Base-by-base conservation (phyloP, 192 early-diverging fungal species). In the Funneliformis geosporum region DNA sequence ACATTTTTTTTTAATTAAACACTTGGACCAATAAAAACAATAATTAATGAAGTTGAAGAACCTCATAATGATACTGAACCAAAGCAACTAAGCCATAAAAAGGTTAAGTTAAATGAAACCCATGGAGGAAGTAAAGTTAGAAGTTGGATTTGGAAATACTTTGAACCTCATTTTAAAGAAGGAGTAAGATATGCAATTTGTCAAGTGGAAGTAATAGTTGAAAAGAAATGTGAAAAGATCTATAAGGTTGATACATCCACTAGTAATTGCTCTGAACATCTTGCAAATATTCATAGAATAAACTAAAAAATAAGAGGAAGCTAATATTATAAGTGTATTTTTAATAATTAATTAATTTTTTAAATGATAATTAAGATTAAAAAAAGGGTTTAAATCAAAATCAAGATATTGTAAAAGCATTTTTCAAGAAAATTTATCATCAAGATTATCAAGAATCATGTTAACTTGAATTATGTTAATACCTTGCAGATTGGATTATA, bases 71-170 rank as follows among this genome's bases (percentile, higher is more conserved):
- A 47, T 47, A 47, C 9, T 2, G 9, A 47, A 47, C 9, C 10
- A 12, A 1, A 47, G 46, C 46, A 47, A 47, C 46, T 9, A 47
- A 47, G 10, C 46, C 46, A 64, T 23, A 64, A 64, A 64, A 64
- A 23, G n/a, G 9, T 28, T 25, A 64, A 64, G 25, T 8, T 64
- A 28, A 12, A 27, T 23, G 8, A 64, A 28, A 64, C 0, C 5
- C 25, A 1, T 28, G 25, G 61, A 11, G 8, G 61, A 10, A 64
- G 61, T 64, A 64, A 64, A 28, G 8, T 64, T 28, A 64, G 8
- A 64, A 64, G 61, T 64, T 64, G 61, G 61, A 64, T 64, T 28
- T 64, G 61, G 25, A 28, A 28, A 28, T 64, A 28, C n/a, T 28
- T 64, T 64, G 61, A 64, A 11, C 11, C 61, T 11, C 2, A 3